Percentiles rank a stretch among this genome's conserved stretches.
Conservation (phyloP, 2,329 filamentous ascomycete species). For the Penicillium brevicompactum region DNA sequence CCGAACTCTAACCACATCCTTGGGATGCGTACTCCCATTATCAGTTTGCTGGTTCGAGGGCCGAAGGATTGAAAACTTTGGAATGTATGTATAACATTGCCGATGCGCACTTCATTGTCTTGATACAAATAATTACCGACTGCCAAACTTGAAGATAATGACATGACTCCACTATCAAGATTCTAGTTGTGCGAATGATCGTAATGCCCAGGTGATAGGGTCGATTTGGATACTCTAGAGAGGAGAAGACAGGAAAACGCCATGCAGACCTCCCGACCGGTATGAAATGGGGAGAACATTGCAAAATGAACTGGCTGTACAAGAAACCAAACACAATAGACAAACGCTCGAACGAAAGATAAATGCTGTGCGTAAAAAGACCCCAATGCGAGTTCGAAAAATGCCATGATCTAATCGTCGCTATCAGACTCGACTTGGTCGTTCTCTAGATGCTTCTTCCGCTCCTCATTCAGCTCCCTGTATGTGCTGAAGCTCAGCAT, state of each 20-base stretch:
- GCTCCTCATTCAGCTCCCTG: constrained; percentile 86
- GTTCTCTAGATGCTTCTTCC: constrained; percentile 57
- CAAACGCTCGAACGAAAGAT: constrained; percentile 6
- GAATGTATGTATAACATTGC: too few species aligned
- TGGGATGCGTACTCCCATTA: too few species aligned
- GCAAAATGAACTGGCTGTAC: neutral
- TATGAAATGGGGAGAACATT: neutral
- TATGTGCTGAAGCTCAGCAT: constrained; percentile 90
- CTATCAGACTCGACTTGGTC: constrained; percentile 47
- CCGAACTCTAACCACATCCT: neutral
- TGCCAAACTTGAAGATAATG: too few species aligned
- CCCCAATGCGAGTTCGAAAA: neutral
- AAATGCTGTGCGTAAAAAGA: constrained; percentile 2
- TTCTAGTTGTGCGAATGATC: too few species aligned
- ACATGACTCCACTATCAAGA: too few species aligned
- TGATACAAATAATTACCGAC: too few species aligned
- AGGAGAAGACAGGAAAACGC: neutral
- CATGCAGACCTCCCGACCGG: neutral
- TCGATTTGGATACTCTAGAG: neutral
- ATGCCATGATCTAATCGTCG: constrained; percentile 36
- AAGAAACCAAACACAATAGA: neutral
- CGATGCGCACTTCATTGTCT: too few species aligned
- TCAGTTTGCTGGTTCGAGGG: too few species aligned
- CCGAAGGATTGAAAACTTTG: too few species aligned
- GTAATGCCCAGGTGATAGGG: too few species aligned